Evolutionary conservation across 192 early-diverging fungal genomes (phyloP).

Genomic region (Coemansia sp.): DNA sequence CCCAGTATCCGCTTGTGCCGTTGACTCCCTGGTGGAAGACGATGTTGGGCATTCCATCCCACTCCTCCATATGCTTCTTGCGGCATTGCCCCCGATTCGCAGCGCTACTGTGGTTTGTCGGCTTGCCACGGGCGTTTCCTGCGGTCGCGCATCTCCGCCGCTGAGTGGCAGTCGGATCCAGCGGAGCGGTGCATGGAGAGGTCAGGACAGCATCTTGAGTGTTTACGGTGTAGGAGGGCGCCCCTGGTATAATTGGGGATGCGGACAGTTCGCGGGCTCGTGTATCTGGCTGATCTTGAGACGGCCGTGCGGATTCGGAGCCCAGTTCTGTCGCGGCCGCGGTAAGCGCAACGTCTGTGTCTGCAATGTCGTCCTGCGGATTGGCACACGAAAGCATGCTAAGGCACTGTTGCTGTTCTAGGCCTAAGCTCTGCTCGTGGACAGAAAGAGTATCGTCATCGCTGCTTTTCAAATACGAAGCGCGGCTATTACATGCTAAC

Average conservation of each 20-base stretch:
- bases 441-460: constrained; percentile 9
- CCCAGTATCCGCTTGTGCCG: constrained; percentile 43
- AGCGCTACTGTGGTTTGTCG: not conserved
- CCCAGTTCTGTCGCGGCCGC: not conserved
- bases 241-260: not conserved
- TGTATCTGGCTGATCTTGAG: not conserved
- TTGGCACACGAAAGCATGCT: constrained; percentile 1
- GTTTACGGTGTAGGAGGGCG: not conserved
- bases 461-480: not conserved
- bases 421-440: constrained; percentile 25
- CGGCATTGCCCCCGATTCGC: not conserved
- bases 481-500: not conserved
- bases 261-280: not conserved
- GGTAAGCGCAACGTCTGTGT: constrained; percentile 14
- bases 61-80: constrained; percentile 27
- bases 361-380: constrained; percentile 18
- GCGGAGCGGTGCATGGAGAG: not conserved
- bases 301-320: not conserved
- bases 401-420: constrained; percentile 17
- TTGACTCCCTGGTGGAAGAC: constrained; percentile 33
- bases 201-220: not conserved
- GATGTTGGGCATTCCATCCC: constrained; percentile 36
- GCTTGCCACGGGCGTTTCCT: not conserved
- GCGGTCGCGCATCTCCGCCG: not conserved
- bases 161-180: not conserved